These are phyloP conservation scores for Oehlia diaphana DNA, from an alignment of 192 early-diverging fungal genomes.

Conservation along the genomic window DNA sequence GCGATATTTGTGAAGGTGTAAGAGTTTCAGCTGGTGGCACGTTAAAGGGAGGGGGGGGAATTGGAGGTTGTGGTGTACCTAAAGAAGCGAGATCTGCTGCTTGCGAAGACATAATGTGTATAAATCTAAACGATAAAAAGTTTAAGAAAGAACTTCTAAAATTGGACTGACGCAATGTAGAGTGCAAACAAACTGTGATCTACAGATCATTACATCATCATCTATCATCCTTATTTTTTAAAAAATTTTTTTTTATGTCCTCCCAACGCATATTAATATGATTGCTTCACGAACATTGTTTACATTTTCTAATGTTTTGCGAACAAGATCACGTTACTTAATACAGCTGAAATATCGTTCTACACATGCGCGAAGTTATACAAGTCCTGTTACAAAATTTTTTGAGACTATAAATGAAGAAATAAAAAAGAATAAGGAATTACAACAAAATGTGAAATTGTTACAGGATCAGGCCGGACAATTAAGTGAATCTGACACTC, in stretches of 20 bases:
- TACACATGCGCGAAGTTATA: neutral
- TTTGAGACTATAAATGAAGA: conserved; percentile 89
- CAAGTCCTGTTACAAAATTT: conserved; percentile 57
- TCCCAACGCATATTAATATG: neutral
- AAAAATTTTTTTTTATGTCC: neutral
- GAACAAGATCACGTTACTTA: neutral
- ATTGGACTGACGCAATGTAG: neutral
- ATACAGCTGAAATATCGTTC: neutral
- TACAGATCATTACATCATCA: neutral
- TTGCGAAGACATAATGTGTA: conserved; percentile 6
- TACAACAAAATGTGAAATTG: conserved; percentile 89
- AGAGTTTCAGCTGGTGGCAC: neutral
- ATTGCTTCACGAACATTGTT: neutral
- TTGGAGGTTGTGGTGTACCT: neutral
- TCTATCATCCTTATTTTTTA: no score
- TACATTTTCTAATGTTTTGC: neutral
- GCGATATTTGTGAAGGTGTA: neutral
- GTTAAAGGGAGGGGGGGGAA: conserved; percentile 17
- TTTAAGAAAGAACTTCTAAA: neutral
- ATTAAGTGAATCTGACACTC: conserved; percentile 81
- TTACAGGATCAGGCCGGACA: conserved; percentile 80
- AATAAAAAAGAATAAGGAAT: conserved; percentile 91
- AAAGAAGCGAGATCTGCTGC: neutral
- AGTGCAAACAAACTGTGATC: neutral
- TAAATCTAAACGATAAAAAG: neutral